Evolutionary conservation across 805 yeast genomes (phyloP).

Genomic region (Suhomyces pyralidae): DNA sequence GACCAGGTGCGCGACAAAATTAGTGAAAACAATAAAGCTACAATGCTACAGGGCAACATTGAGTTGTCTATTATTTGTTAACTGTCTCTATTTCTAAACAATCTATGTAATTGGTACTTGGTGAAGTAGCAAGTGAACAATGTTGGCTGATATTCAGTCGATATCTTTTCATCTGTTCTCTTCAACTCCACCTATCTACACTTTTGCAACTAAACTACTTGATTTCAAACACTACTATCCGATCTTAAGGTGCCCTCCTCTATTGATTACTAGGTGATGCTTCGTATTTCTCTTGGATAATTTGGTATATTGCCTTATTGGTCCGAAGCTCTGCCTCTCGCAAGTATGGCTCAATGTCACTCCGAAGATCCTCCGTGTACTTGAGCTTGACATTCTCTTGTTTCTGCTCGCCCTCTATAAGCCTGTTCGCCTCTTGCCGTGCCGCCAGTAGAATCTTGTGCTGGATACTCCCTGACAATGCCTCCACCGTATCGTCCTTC

Average conservation of each 20-base stretch:
- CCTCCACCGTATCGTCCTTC: conserved; percentile 25
- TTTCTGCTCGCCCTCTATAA: neutral
- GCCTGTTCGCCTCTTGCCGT: conserved; percentile 7
- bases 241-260: neutral
- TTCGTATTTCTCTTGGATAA: conserved; percentile 20
- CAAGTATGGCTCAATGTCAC: conserved; percentile 23
- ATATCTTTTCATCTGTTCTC: no score
- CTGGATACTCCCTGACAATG: conserved; percentile 22
- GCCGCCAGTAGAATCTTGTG: conserved; percentile 17
- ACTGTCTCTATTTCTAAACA: no score
- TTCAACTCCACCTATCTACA: no score
- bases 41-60: neutral
- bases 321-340: conserved; percentile 27
- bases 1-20: neutral
- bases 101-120: no score
- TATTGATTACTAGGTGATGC: neutral
- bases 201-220: neutral
- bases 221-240: neutral
- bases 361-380: conserved; percentile 31
- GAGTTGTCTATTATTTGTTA: neutral
- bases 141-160: no score
- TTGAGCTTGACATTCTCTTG: neutral
- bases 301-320: conserved; percentile 14
- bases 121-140: no score
- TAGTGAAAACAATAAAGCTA: neutral